A percentile compares a stretch with the other conserved stretches of the same genome.
Evolutionary conservation across 139 green algal genomes (phyloP).

Genomic region (Spirogloea muscicola): DNA sequence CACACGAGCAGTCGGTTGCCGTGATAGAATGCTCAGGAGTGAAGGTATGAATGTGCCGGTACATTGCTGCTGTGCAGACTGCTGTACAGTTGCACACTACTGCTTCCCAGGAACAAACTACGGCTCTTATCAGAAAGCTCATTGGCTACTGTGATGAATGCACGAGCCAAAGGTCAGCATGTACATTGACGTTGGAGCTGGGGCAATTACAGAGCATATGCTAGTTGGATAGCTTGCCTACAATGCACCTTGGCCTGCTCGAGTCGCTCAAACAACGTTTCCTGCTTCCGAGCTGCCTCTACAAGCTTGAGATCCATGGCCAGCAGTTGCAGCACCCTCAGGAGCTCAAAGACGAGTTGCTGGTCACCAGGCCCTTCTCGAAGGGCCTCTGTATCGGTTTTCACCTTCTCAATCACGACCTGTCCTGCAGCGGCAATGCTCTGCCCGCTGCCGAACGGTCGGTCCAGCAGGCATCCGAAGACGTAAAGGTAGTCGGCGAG

Average conservation of each 20-base stretch:
- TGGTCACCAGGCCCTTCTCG: neutral
- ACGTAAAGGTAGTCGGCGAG: too few species aligned
- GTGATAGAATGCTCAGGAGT: too few species aligned
- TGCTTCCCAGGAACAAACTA: too few species aligned
- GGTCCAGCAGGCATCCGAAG: constrained; percentile 37
- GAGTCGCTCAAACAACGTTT: constrained; percentile 36
- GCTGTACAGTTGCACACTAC: too few species aligned
- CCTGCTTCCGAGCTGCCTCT: constrained; percentile 25
- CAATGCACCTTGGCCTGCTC: constrained; percentile 35
- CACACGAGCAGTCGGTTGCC: too few species aligned
- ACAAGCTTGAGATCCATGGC: constrained; percentile 32
- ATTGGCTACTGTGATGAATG: too few species aligned
- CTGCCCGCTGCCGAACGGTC: constrained; percentile 24
- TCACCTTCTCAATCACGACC: constrained; percentile 23
- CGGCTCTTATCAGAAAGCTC: too few species aligned
- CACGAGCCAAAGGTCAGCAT: too few species aligned
- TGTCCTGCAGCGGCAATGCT: constrained; percentile 28
- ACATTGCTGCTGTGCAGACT: too few species aligned
- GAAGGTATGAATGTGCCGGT: too few species aligned
- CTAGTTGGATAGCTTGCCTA: constrained; percentile 22
- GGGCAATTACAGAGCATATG: constrained; percentile 5
- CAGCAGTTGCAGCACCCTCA: constrained; percentile 33
- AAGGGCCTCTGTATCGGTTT: constrained; percentile 18
- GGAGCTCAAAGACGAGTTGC: constrained; percentile 41
- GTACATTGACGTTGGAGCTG: too few species aligned